These are phyloP conservation scores for Solanum arcanum DNA, from an alignment of 257 asterid species.

Conservation along the genomic window DNA sequence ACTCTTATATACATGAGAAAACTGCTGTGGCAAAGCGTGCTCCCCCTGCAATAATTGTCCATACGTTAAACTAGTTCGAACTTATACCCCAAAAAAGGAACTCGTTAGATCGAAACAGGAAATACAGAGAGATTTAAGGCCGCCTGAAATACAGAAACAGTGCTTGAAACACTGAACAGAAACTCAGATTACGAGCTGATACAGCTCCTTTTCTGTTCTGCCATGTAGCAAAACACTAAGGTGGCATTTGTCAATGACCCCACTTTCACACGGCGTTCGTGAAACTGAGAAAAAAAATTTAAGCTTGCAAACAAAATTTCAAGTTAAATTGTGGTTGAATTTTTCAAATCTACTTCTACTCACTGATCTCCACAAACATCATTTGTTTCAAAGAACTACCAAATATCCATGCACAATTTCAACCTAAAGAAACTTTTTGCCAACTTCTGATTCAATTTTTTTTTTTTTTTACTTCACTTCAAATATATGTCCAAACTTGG, in stretches of 20 bases:
- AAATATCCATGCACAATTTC: neutral
- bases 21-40: conserved; percentile 89
- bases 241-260: neutral
- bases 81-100: neutral
- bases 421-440: neutral
- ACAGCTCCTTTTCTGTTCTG: neutral
- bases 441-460: neutral
- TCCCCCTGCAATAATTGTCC: conserved; percentile 44
- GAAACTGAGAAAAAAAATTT: neutral
- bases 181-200: neutral
- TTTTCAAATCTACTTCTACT: neutral
- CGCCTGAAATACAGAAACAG: neutral
- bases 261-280: neutral
- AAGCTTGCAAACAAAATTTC: neutral
- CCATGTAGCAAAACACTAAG: neutral
- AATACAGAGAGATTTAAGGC: neutral
- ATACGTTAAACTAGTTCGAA: neutral
- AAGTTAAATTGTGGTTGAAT: neutral
- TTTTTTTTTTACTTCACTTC: neutral
- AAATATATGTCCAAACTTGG: neutral
- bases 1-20: conserved; percentile 53
- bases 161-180: neutral
- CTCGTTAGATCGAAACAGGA: neutral
- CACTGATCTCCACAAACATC: neutral
- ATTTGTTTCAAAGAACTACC: neutral